Evolutionary conservation across 352 stramenopile species (phyloP), one percentile per base, ranked within the genome.

Genomic region (Globisporangium camurandrum): DNA sequence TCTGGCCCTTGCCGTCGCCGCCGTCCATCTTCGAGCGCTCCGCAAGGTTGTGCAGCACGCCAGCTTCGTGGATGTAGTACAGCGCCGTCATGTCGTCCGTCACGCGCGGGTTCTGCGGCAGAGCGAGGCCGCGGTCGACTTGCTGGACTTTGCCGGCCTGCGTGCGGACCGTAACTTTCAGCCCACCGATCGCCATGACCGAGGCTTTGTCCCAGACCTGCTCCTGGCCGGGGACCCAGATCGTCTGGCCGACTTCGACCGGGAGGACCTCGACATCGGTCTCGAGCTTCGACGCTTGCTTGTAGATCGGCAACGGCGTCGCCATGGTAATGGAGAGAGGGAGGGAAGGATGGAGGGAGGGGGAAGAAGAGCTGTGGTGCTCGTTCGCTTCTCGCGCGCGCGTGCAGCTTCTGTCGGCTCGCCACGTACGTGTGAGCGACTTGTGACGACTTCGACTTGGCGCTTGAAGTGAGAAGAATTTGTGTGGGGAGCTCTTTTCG

Each of bases 21-120:
- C 85, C 78, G 42, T 95, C 75, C 50, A 95, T 71, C 58, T 84
- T 85, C 60, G 93, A 93, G 36, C 94, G 83, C 46, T 90, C 73
- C 47, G 95, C 92, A 37, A 98, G 63, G 67, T 98, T 98, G 65
- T 98, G 95, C 38, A 98, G 62, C 56, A 98, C 94, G 22, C 89
- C 86, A 1, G 95, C 77, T 52, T 98, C 89, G 75, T 98, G 88
- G 57, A 98, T 94, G 65, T 97, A 88, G 53, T 93, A 90, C 7
- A 98, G 77, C 61, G 95, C 86, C 17, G 90, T 97, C 88, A 98
- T 97, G 57, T 97, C 88, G 64, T 93, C 81, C 4, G 75, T 76
- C 57, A 92, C 81, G 54, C 84, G 84, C 34, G 83, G 83, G 60
- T 94, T 94, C 42, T 68, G 64, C 37, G 83, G 83, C 41, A 91